phyloP scores from a whole-genome alignment of 2,329 filamentous ascomycete species.

The Orbilia javanica region DNA sequence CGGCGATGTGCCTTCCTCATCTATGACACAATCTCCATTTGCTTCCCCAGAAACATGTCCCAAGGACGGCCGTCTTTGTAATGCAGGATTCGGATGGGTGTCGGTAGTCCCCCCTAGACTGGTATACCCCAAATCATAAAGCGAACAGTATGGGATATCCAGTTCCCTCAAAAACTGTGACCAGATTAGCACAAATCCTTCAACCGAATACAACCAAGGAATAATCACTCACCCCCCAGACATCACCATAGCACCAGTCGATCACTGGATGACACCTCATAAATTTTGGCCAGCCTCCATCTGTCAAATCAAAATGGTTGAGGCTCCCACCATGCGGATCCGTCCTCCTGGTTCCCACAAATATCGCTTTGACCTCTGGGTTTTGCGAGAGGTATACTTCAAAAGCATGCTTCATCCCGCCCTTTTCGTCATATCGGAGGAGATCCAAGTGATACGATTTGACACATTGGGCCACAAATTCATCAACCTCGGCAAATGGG shows the following conservation, averaged over 20 bases:
- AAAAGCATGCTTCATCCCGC: conserved; percentile 81
- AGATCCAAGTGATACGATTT: conserved; percentile 80
- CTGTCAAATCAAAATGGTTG: conserved; percentile 86
- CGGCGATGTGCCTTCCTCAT: conserved; percentile 9
- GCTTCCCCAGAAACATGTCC: conserved; percentile 49
- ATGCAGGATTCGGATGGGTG: conserved; percentile 86
- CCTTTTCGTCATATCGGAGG: conserved; percentile 77
- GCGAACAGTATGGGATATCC: conserved; percentile 81
- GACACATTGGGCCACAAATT: conserved; percentile 79
- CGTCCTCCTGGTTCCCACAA: conserved; percentile 88
- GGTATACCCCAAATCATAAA: conserved; percentile 92
- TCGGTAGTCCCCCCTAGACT: conserved; percentile 90
- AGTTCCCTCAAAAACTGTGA: conserved; percentile 81
- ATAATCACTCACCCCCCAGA: conserved; percentile 82
- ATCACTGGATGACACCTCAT: conserved; percentile 96
- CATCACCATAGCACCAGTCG: conserved; percentile 96
- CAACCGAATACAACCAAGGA: conserved; percentile 5
- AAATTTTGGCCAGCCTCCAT: conserved; percentile 89
- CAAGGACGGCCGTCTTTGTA: conserved; percentile 66
- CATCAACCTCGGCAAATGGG: conserved; percentile 87
- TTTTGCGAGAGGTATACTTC: conserved; percentile 78
- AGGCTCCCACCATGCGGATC: conserved; percentile 88
- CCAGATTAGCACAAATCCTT: conserved; percentile 27
- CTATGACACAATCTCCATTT: conserved; percentile 3
- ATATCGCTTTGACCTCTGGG: conserved; percentile 78